These are phyloP conservation scores for Tephrocybe sp. DNA, from an alignment of 768 basidiomycete species.

Conservation along the genomic window DNA sequence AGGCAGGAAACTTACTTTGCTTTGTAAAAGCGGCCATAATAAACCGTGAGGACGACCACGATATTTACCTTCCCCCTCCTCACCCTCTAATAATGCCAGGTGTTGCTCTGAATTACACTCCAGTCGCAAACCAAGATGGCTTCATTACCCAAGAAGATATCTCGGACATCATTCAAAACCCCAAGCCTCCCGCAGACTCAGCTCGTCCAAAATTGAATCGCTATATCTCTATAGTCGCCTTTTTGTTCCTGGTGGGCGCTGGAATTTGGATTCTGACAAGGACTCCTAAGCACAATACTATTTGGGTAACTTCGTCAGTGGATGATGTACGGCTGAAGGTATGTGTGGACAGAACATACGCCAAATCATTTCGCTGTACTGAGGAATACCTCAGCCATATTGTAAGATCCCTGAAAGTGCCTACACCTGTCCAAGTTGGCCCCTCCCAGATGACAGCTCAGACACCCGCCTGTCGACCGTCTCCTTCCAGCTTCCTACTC, in stretches of 20 bases:
- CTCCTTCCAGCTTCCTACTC: slow-evolving; percentile 1
- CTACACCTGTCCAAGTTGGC: not conserved
- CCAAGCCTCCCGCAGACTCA: not conserved
- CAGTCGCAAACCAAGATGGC: not conserved
- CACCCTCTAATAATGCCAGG: not conserved
- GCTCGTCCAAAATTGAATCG: not conserved
- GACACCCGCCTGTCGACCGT: not conserved
- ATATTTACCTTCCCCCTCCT: too few relatives aligned
- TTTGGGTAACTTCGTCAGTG: too few relatives aligned
- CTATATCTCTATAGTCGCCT: not conserved
- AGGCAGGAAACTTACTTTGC: too few relatives aligned
- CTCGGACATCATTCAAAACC: not conserved
- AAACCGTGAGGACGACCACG: too few relatives aligned
- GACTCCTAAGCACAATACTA: too few relatives aligned
- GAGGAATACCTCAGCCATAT: not conserved
- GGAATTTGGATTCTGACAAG: too few relatives aligned
- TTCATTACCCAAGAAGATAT: not conserved
- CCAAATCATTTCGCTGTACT: too few relatives aligned
- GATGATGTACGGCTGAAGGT: too few relatives aligned
- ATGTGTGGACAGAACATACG: too few relatives aligned
- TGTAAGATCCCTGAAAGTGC: not conserved
- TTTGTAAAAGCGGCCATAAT: too few relatives aligned
- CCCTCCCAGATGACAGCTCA: not conserved
- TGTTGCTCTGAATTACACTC: not conserved
- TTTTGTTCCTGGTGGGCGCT: too few relatives aligned